Base-by-base conservation (phyloP, 2,329 filamentous ascomycete species). In the Hymenoscyphus infarciens region DNA sequence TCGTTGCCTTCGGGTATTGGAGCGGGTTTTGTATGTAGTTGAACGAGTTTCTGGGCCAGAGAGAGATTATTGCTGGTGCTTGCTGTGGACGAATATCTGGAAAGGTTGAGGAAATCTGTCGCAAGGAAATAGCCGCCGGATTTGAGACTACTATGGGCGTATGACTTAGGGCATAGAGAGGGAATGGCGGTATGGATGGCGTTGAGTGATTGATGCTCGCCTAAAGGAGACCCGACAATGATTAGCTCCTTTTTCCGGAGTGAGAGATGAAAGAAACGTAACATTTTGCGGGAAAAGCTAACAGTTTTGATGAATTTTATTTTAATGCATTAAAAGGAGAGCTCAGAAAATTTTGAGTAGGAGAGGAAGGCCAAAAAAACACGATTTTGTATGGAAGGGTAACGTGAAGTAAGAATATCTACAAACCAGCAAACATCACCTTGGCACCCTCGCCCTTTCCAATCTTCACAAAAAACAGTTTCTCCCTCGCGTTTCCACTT, bases 121-220 rank as follows among this genome's bases (percentile, higher is more conserved):
- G 83, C 88, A 31, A 89, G 79, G 71, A 87, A 88, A 73, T 67
- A 74, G 5, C 64, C 67, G 2, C 13, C 31, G 1, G 73, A 72
- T 1, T 78, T 75, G 10, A 88, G 77, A 0, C 75, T 67, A 1
- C 93, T 93, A 73, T 91, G 86, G 38, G 89, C 91, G 73, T 92
- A 82, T 0, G 90, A 88, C 56, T 81, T 81, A 0, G 93, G 92
- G 72, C 90, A 94, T 60, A 97, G 83, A 35, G 83, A 83, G 1
- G 92, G 89, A 0, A 95, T 88, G 15, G 81, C 80, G 55, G 79
- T 72, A 73, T 92, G 83, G 68, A 98, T 90, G 60, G 92, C 90
- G 72, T 92, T 93, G 61, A 97, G 84, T 2, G 91, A 96, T 57
- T 85, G 84, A 73, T 92, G 88, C 76, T 97, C 94, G 64, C 93